phyloP scores from a whole-genome alignment of 257 asterid genomes.

The Solanum pennellii region DNA sequence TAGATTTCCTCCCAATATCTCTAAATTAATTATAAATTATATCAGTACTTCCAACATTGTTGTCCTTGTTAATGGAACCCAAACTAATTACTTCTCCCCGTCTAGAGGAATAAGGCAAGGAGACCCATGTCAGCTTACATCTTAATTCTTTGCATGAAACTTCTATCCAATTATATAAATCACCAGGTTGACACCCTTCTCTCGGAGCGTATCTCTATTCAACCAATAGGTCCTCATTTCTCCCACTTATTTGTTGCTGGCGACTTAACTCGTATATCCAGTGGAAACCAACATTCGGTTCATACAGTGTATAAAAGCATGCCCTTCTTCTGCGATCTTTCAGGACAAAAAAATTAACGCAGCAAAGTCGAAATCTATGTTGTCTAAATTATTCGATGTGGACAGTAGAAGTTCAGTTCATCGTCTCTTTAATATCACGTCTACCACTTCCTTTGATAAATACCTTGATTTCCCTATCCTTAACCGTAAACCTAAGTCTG shows the following conservation, averaged over 20 bases:
- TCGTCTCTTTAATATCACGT: no score
- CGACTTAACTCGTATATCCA: background rate
- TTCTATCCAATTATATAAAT: background rate
- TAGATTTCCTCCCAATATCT: background rate
- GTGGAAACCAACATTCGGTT: background rate
- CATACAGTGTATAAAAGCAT: no score
- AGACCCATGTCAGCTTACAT: no score
- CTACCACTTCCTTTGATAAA: background rate
- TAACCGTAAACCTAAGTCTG: background rate
- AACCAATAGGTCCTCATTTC: background rate
- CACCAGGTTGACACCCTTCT: background rate
- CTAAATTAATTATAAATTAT: background rate
- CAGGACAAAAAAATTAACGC: background rate
- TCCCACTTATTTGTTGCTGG: background rate
- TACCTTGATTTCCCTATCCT: background rate
- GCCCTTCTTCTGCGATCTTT: background rate
- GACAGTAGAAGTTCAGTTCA: no score
- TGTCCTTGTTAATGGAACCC: background rate
- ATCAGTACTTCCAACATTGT: background rate
- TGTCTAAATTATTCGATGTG: background rate
- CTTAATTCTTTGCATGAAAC: no score
- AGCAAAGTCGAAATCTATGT: background rate
- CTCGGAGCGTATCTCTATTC: background rate
- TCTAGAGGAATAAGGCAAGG: no score
- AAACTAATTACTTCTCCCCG: no score